Percentiles rank a stretch among this genome's conserved stretches.
Conservation (phyloP, 1,284 basidiomycete species). For the Coniferiporia weirii region DNA sequence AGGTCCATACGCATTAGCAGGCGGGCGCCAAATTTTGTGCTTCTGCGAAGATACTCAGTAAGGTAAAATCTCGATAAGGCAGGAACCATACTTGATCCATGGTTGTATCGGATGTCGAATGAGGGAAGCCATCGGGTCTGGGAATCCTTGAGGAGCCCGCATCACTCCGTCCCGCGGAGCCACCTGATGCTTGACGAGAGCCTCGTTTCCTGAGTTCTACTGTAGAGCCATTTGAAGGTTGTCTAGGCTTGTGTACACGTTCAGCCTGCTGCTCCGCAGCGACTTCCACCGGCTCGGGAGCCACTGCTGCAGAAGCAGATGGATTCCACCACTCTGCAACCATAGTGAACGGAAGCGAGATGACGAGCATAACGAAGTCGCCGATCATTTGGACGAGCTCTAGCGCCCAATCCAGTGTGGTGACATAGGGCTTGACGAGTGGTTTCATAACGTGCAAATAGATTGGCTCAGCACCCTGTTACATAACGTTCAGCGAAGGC, state of each 20-base stretch:
- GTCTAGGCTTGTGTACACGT: neutral
- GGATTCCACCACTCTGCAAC: conserved; percentile 39
- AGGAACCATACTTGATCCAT: conserved; percentile 2
- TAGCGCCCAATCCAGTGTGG: conserved; percentile 54
- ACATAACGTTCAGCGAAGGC: conserved; percentile 11
- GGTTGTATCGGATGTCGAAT: conserved; percentile 10
- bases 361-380: conserved; percentile 56
- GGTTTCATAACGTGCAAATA: conserved; percentile 71
- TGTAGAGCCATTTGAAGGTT: neutral
- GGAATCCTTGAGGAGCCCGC: conserved; percentile 6
- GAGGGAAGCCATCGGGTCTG: conserved; percentile 5
- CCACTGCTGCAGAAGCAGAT: conserved; percentile 9
- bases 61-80: neutral
- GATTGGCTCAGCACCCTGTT: conserved; percentile 73
- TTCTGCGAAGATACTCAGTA: neutral
- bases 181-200: conserved; percentile 7
- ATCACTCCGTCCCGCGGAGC: neutral
- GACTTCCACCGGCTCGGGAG: neutral
- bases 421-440: conserved; percentile 60
- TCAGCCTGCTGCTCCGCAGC: neutral
- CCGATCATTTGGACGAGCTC: conserved; percentile 54
- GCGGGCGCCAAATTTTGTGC: conserved; percentile 15
- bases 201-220: conserved; percentile 10
- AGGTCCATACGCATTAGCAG: conserved; percentile 5
- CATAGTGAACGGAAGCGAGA: conserved; percentile 48